A percentile compares a stretch with the other conserved stretches of the same genome.
Evolutionary conservation across 495 filamentous ascomycete species (phyloP).

Genomic region (Annulohypoxylon moriforme): DNA sequence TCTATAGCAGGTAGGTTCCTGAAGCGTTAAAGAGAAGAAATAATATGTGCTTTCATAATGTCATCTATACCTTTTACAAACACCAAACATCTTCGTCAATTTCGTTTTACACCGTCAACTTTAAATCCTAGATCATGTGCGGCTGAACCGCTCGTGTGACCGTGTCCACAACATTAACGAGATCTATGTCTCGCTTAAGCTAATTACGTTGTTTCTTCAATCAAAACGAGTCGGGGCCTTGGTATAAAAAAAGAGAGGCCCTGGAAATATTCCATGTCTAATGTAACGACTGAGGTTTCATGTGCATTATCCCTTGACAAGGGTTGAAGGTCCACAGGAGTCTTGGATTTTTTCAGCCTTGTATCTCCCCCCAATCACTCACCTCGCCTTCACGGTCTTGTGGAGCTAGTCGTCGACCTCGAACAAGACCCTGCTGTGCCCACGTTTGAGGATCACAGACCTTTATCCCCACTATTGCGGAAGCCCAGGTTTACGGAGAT

Average conservation of each 20-base stretch:
- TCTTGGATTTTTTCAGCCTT: slow-evolving; percentile 39
- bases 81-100: slow-evolving; percentile 7
- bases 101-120: slow-evolving; percentile 1
- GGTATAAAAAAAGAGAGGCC: slow-evolving; percentile 18
- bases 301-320: slow-evolving; percentile 27
- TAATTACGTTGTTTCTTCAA: slow-evolving; percentile 13
- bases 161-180: slow-evolving; percentile 10
- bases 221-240: slow-evolving; percentile 8
- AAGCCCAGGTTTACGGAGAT: slow-evolving; percentile 33
- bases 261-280: slow-evolving; percentile 20
- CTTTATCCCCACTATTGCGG: slow-evolving; percentile 36
- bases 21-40: neutral
- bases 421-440: slow-evolving; percentile 45
- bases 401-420: slow-evolving; percentile 37
- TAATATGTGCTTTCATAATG: neutral
- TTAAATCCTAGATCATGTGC: slow-evolving; percentile 12
- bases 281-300: slow-evolving; percentile 41
- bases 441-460: slow-evolving; percentile 48
- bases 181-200: slow-evolving; percentile 19
- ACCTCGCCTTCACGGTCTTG: slow-evolving; percentile 24
- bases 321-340: slow-evolving; percentile 29
- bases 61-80: neutral
- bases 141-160: slow-evolving; percentile 10
- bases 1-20: neutral
- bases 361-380: slow-evolving; percentile 33